These are phyloP conservation scores for Zymoseptoria ardabiliae DNA, from an alignment of 2,329 filamentous ascomycete genomes.

Conservation along the genomic window DNA sequence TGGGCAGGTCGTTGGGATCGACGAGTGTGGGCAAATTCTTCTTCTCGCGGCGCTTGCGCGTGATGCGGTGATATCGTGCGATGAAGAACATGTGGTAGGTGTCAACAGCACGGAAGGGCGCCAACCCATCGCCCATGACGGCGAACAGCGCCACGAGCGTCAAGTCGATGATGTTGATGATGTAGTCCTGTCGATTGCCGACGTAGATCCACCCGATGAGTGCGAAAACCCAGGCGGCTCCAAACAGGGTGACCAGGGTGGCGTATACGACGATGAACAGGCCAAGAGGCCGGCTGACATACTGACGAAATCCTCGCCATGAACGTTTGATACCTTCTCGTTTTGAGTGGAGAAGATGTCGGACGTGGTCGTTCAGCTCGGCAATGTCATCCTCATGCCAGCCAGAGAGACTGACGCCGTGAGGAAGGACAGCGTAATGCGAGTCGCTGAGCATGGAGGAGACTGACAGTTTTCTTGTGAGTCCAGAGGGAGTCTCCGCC, in stretches of 20 bases:
- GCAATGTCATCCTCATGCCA: conserved; percentile 69
- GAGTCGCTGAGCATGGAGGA: conserved; percentile 61
- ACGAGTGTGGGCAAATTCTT: conserved; percentile 57
- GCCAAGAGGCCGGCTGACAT: conserved; percentile 65
- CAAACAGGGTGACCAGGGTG: conserved; percentile 73
- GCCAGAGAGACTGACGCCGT: conserved; percentile 62
- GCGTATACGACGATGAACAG: conserved; percentile 81
- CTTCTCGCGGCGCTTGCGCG: conserved; percentile 53
- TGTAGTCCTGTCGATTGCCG: conserved; percentile 59
- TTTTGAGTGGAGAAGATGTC: conserved; percentile 79
- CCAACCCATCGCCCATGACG: conserved; percentile 54
- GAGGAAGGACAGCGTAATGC: conserved; percentile 72
- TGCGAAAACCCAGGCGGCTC: conserved; percentile 83
- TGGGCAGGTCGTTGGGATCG: conserved; percentile 63
- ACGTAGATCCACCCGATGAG: conserved; percentile 83
- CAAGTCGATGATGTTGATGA: conserved; percentile 49
- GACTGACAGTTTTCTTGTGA: conserved; percentile 43
- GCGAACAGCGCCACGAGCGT: conserved; percentile 57
- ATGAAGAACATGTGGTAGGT: conserved; percentile 86
- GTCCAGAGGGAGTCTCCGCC: background rate
- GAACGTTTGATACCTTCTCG: conserved; percentile 71
- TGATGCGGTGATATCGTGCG: conserved; percentile 61
- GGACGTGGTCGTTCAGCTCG: conserved; percentile 76
- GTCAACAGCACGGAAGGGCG: conserved; percentile 67
- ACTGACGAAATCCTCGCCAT: conserved; percentile 74